These are phyloP conservation scores for Laburnicola sp. DNA, from an alignment of 2,329 filamentous ascomycete species.

Conservation along the genomic window DNA sequence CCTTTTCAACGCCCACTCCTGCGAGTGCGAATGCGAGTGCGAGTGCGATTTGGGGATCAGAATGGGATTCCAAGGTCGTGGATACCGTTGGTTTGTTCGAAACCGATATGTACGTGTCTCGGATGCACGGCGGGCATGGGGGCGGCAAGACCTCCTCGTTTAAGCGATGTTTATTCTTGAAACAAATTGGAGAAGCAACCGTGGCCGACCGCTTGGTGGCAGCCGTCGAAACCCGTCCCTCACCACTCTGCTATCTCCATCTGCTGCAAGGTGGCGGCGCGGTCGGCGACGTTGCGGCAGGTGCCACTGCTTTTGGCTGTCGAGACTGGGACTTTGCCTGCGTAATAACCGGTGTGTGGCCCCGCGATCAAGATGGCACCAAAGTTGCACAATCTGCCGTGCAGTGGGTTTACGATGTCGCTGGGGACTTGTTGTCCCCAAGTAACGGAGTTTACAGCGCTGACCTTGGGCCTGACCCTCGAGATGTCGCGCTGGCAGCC, in stretches of 20 bases:
- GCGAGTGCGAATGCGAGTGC: no score
- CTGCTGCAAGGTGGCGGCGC: constrained; percentile 63
- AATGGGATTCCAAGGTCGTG: constrained; percentile 42
- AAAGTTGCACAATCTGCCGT: constrained; percentile 45
- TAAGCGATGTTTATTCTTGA: constrained; percentile 66
- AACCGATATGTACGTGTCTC: constrained; percentile 62
- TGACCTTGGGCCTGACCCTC: constrained; percentile 65
- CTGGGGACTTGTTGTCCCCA: constrained; percentile 52
- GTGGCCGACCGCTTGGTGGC: constrained; percentile 47
- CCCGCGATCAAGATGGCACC: constrained; percentile 56
- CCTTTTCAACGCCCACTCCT: constrained; percentile 12
- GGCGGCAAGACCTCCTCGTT: constrained; percentile 65
- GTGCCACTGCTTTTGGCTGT: constrained; percentile 63
- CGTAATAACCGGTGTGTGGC: constrained; percentile 65
- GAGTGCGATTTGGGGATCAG: constrained; percentile 40
- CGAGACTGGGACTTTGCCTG: constrained; percentile 68
- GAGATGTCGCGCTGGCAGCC: constrained; percentile 56
- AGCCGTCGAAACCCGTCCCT: constrained; percentile 55
- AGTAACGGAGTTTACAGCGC: constrained; percentile 60
- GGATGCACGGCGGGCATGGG: constrained; percentile 62
- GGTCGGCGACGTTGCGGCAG: constrained; percentile 48
- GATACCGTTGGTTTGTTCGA: constrained; percentile 60
- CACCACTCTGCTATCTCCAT: constrained; percentile 63
- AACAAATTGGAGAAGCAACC: constrained; percentile 46
- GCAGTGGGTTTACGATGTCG: constrained; percentile 62